These are phyloP conservation scores for Candida jianshihensis DNA, from an alignment of 805 yeast genomes.

Conservation along the genomic window DNA sequence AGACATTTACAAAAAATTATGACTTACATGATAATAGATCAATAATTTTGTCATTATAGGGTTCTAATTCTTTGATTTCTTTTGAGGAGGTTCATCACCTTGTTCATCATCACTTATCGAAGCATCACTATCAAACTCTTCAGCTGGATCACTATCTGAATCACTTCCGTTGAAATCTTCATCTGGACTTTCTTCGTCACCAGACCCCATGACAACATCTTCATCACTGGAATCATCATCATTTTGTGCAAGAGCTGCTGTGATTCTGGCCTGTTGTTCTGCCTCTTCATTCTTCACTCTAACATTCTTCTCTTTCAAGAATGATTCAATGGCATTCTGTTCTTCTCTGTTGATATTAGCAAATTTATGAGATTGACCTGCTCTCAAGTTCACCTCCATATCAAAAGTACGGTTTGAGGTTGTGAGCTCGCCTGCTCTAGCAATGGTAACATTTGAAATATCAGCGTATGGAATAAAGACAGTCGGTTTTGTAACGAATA, in stretches of 20 bases:
- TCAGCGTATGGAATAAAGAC: constrained; percentile 85
- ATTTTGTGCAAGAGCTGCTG: constrained; percentile 65
- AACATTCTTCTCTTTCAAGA: constrained; percentile 69
- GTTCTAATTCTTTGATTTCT: constrained; percentile 27
- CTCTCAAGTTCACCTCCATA: constrained; percentile 66
- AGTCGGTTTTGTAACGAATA: constrained; percentile 92
- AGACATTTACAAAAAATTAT: no score
- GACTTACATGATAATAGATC: no score
- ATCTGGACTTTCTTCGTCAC: constrained; percentile 77
- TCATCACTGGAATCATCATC: constrained; percentile 37
- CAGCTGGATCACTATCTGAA: constrained; percentile 68
- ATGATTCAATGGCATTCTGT: constrained; percentile 71
- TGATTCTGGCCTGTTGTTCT: constrained; percentile 75
- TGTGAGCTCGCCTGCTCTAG: constrained; percentile 79
- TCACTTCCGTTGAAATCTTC: constrained; percentile 63
- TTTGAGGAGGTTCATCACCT: constrained; percentile 30
- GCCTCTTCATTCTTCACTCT: constrained; percentile 83
- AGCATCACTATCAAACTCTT: constrained; percentile 72
- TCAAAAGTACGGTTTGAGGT: constrained; percentile 87
- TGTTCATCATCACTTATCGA: constrained; percentile 20
- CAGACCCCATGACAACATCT: constrained; percentile 61
- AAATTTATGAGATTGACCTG: constrained; percentile 68
- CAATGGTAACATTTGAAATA: constrained; percentile 66
- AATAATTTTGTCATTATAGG: no score
- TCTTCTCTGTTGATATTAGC: constrained; percentile 89